Conservation (phyloP, 2,329 filamentous ascomycete genomes). For the Colletotrichum limetticola region DNA sequence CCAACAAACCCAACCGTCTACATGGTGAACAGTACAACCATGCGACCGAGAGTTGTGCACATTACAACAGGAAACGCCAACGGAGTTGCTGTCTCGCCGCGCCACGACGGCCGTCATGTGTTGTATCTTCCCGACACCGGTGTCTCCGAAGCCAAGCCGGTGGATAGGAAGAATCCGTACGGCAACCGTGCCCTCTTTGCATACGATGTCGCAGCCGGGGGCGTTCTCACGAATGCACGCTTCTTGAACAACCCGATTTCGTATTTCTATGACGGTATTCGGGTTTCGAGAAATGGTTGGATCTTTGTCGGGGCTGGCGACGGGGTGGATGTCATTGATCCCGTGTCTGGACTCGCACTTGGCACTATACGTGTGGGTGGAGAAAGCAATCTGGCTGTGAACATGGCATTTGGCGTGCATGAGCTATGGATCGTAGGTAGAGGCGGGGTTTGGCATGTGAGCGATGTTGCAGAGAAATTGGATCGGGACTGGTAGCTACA, state of each 20-base stretch:
- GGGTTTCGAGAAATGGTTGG: conserved; percentile 6
- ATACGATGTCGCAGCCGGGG: background rate
- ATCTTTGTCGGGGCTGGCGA: conserved; percentile 9
- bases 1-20: conserved; percentile 4
- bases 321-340: background rate
- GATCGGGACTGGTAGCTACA: background rate
- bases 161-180: background rate
- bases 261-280: conserved; percentile 17
- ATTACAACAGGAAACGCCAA: conserved; percentile 14
- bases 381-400: conserved; percentile 3
- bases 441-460: conserved; percentile 17
- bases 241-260: conserved; percentile 4
- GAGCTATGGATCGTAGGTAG: conserved; percentile 11
- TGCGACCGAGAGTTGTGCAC: conserved; percentile 8
- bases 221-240: background rate
- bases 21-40: conserved; percentile 9
- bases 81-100: background rate
- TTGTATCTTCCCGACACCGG: conserved; percentile 6
- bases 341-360: background rate
- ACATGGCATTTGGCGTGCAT: background rate
- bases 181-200: conserved; percentile 10
- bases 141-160: conserved; percentile 11
- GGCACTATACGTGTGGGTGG: background rate
- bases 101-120: background rate
- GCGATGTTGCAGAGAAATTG: background rate